Evolutionary conservation across 768 basidiomycete species (phyloP), one percentile per base, ranked within the genome.

Genomic region (Jaapia argillacea): DNA sequence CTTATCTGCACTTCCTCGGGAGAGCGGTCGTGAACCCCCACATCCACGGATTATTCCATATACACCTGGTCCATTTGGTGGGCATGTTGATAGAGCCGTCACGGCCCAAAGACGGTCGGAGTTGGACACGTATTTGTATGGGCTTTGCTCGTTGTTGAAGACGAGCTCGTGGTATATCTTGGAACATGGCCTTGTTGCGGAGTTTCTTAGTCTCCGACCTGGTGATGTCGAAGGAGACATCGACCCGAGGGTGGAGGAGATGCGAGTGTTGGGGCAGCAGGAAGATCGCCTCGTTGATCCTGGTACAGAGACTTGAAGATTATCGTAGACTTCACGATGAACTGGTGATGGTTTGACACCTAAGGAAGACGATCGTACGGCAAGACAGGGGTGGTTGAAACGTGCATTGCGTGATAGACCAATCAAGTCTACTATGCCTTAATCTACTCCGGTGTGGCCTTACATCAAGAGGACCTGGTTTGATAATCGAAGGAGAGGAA

Each of bases 31-130:
- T 13, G 63, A 80, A 26, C 68, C 75, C 7, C 70, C 70, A 24
- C 67, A 77, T 48, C 70, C 71, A 6, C 75, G 96, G 27, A 84
- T 94, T 41, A 67, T 99, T 21, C 96, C 96, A 2, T 97, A 80
- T 63, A 99, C 98, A 96, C 96, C 96, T 2, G 96, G 96, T 3
- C 96, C 92, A 4, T n/a, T n/a, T n/a, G 77, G 85, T 5, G 72
- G 84, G 21, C 67, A 80, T 16, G 89, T 97, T 26, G 82, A 92
- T 62, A 84, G 89, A 49, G 70, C 72, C 31, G 70, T 98, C 50
- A 94, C 92, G 22, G 79, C 83, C 13, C 74, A 77, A 24, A 70
- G 96, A 43, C 75, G 83, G 47, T 70, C 68, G 16, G 96, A 98
- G 56, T 72, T 99, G 23, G 86, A 94, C 54, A 81, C 85, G 24